Evolutionary conservation across 169 alveolate genomes (phyloP).

Genomic region (Cryptosporidium sp.): DNA sequence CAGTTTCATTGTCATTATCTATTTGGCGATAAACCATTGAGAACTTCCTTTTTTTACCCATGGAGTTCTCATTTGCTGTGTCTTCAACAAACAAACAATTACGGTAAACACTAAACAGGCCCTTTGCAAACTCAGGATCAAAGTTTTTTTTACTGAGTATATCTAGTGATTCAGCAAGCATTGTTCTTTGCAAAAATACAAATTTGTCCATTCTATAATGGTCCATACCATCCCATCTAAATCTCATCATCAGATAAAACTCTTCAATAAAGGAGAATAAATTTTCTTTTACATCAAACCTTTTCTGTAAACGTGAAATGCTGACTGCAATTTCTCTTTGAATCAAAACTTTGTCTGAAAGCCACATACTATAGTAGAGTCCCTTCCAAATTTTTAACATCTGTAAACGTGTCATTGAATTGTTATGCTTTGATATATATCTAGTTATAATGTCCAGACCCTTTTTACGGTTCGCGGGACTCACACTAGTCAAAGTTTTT

Average conservation of each 20-base stretch:
- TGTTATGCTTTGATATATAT: slow-evolving; percentile 37
- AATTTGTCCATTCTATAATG: slow-evolving; percentile 66
- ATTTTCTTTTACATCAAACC: slow-evolving; percentile 1
- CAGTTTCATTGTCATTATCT: not conserved
- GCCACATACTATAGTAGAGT: slow-evolving; percentile 64
- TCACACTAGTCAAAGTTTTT: slow-evolving; percentile 40
- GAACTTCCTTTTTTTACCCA: slow-evolving; percentile 2
- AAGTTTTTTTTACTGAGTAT: slow-evolving; percentile 22
- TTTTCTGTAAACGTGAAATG: slow-evolving; percentile 37
- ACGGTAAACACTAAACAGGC: not conserved
- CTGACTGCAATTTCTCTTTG: slow-evolving; percentile 66
- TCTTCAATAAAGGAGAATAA: slow-evolving; percentile 40
- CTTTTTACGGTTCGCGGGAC: slow-evolving; percentile 37
- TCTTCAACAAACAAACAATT: slow-evolving; percentile 26
- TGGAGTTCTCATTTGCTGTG: not conserved
- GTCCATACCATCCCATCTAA: slow-evolving; percentile 71
- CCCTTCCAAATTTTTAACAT: slow-evolving; percentile 69
- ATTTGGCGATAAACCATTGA: not conserved
- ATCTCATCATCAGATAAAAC: slow-evolving; percentile 64
- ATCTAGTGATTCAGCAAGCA: slow-evolving; percentile 63
- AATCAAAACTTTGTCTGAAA: slow-evolving; percentile 55
- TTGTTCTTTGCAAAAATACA: slow-evolving; percentile 59
- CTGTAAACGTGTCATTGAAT: slow-evolving; percentile 36
- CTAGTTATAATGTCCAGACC: slow-evolving; percentile 41
- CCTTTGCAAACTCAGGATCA: slow-evolving; percentile 18